Base-by-base conservation (phyloP, 2,329 filamentous ascomycete species). In the Chrysosporium keratinophilum region DNA sequence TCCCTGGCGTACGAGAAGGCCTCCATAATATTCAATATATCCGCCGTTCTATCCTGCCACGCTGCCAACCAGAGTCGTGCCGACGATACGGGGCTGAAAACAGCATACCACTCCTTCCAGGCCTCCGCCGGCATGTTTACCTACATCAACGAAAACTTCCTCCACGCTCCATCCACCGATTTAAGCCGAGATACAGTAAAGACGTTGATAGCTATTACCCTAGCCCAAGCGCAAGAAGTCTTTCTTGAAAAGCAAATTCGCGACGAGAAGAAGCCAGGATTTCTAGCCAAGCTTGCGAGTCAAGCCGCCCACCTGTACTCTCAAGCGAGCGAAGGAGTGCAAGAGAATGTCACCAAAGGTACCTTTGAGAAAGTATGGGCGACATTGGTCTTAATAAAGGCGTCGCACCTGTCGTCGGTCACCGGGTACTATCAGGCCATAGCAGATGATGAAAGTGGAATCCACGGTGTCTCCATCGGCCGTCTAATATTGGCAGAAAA, bases 11-110 rank as follows among this genome's bases (percentile, higher is more conserved):
- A 94, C 68, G 93, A 98, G 70, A 98, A 98, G 69, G 93, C 93
- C 12, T 97, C 91, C 63, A 95, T 98, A 66, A 96, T 98, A 64
- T 98, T 98, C 78, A 98, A 98, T 71, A 98, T 98, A 61, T 95
- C 91, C 37, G 91, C 93, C 61, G 90, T 97, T 23, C 78, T 98
- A 17, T 97, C 91, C 52, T 96, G 91, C 65, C 88, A 98, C 77
- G 93, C 91, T 57, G 89, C 91, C 42, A 80, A 87, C 65, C 94
- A 98, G 72, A 90, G 93, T 62, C 83, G 93, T 48, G 86, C 87
- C 59, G 90, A 97, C 67, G 93, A 98, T 65, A 80, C 86, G 5
- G 91, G 91, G 34, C 80, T 97, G 67, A 98, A 98, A 74, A 91
- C 89, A 12, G 88, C 93, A 15, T 98, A 97, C 68, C 91, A 98